Percentiles rank a stretch among this genome's conserved stretches.
phyloP scores from a whole-genome alignment of 2,329 filamentous ascomycete genomes.

The Hymenoscyphus linearis region DNA sequence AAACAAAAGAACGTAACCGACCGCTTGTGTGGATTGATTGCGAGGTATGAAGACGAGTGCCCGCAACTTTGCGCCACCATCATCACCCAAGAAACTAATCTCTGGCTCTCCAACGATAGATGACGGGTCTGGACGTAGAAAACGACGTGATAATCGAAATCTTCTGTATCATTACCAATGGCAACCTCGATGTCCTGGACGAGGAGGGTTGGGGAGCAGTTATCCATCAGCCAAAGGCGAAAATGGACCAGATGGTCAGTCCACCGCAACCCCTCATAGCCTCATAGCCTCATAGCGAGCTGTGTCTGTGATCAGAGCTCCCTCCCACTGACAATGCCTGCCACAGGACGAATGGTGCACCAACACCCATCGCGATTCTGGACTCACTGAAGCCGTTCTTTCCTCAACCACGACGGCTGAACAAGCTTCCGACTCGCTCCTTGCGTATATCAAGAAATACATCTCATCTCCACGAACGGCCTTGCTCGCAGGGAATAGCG shows the following conservation, averaged over 20 bases:
- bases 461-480: constrained; percentile 63
- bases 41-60: constrained; percentile 22
- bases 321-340: not conserved
- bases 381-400: constrained; percentile 72
- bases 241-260: constrained; percentile 64
- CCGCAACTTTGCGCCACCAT: not conserved
- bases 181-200: constrained; percentile 71
- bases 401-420: constrained; percentile 67
- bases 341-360: constrained; percentile 78
- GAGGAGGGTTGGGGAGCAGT: constrained; percentile 72
- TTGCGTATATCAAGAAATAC: constrained; percentile 70
- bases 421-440: constrained; percentile 61
- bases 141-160: constrained; percentile 85
- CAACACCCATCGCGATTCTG: constrained; percentile 71
- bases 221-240: constrained; percentile 65
- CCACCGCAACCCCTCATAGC: constrained; percentile 8
- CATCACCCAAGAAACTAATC: not conserved
- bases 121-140: constrained; percentile 80
- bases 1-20: constrained; percentile 9
- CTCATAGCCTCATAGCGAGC: not conserved
- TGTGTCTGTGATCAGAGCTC: not conserved
- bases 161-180: constrained; percentile 85
- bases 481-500: constrained; percentile 84
- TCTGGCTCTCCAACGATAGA: constrained; percentile 49
- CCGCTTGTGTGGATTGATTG: constrained; percentile 33